Evolutionary conservation across 805 yeast species (phyloP), one percentile per base, ranked within the genome.

Genomic region (Cyberlindnera nakhonratchasimensis): DNA sequence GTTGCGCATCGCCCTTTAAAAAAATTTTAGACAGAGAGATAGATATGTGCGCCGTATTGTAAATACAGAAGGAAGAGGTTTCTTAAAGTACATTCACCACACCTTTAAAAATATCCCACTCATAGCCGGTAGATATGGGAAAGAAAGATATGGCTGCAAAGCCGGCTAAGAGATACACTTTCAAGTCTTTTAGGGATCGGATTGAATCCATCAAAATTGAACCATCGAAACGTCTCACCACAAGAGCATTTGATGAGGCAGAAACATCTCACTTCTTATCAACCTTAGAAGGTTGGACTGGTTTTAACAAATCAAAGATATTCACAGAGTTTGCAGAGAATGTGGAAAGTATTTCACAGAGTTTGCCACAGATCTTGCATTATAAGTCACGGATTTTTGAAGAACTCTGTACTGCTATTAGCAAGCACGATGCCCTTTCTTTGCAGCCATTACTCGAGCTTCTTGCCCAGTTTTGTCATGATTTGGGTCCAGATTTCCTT

Each of bases 401-500:
- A 6, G 51, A 72, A 5, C 64, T 93, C 28, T 58, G 64, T 22
- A 50, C 49, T 9, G 72, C 74, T 43, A 72, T 84, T 29, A 54
- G 61, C 14, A 64, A 68, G 28, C 77, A 80, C 47, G 96, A 93
- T 58, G 71, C 72, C 18, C 67, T 82, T 43, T 79, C 96, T 1
- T 65, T 86, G 34, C 93, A 89, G 60, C 91, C 98, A 4, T 58
- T 87, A 22, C 63, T 88, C 38, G 99, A 93, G 56, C 65, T 85
- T 9, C 61, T 89, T 19, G 77, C 96, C 0, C 95, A 89, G 56
- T 83, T 93, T 53, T 81, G 89, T 30, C 96, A 87, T 54, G 99
- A 91, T 66, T 66, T 91, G 48, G 97, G 96, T 9, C 82, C 91
- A 2, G 98, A 91, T 52, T 93, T 90, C 57, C 74, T 88, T 69